These are phyloP conservation scores for Basipetospora chlamydospora DNA, from an alignment of 2,329 filamentous ascomycete genomes.

Conservation along the genomic window DNA sequence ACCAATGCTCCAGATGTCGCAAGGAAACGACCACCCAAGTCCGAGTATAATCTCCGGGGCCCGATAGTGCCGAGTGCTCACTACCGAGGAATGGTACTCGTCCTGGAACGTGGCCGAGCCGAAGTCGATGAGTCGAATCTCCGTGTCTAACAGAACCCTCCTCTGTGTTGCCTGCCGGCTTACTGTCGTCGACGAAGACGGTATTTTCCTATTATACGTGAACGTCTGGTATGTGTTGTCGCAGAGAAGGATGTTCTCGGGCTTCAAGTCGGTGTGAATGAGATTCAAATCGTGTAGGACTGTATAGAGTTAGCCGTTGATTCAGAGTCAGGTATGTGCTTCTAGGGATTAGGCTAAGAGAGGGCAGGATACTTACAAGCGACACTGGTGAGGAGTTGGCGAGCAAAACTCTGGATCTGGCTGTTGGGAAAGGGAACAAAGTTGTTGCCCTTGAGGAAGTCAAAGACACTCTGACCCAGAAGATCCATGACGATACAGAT, in stretches of 20 bases:
- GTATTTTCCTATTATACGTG: slow-evolving; percentile 55
- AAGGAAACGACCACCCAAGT: slow-evolving; percentile 56
- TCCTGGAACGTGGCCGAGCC: slow-evolving; percentile 60
- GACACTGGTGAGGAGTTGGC: slow-evolving; percentile 94
- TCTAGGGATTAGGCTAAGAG: not conserved
- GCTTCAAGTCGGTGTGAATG: slow-evolving; percentile 75
- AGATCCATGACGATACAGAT: slow-evolving; percentile 74
- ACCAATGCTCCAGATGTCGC: slow-evolving; percentile 61
- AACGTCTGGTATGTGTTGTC: slow-evolving; percentile 54
- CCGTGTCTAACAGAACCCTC: slow-evolving; percentile 50
- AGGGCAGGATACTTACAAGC: slow-evolving; percentile 55
- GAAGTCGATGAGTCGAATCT: slow-evolving; percentile 58
- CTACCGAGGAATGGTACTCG: slow-evolving; percentile 58
- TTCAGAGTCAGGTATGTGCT: no score
- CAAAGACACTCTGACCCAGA: slow-evolving; percentile 91
- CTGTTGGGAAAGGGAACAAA: slow-evolving; percentile 98
- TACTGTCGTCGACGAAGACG: slow-evolving; percentile 47
- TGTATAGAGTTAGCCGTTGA: slow-evolving; percentile 24
- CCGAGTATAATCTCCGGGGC: slow-evolving; percentile 58
- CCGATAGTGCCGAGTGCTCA: slow-evolving; percentile 55
- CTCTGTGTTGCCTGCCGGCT: slow-evolving; percentile 48
- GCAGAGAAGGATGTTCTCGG: slow-evolving; percentile 55
- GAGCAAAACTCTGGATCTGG: slow-evolving; percentile 93
- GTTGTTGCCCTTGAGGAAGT: slow-evolving; percentile 88
- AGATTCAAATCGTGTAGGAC: slow-evolving; percentile 93